These are phyloP conservation scores for Sarocladium oryzae DNA, from an alignment of 2,329 filamentous ascomycete species.

Conservation along the genomic window DNA sequence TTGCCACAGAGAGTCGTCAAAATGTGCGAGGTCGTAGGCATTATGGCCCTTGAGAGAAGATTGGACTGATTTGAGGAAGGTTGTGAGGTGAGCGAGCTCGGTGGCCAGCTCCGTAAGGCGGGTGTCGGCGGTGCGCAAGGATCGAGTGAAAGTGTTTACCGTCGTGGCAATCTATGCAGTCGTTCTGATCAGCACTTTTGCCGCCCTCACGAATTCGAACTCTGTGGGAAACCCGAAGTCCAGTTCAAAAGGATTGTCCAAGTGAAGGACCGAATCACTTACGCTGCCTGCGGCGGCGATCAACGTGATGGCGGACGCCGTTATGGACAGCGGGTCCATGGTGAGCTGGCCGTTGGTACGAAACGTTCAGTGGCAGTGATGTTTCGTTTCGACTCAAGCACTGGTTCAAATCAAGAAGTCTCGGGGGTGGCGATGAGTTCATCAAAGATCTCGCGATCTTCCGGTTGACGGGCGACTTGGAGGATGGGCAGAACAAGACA, in stretches of 20 bases:
- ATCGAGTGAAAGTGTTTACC: background rate
- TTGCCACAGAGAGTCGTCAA: conserved; percentile 18
- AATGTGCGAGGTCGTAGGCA: conserved; percentile 14
- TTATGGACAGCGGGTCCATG: conserved; percentile 7
- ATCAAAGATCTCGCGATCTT: background rate
- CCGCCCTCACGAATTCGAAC: too few relatives aligned
- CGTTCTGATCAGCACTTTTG: background rate
- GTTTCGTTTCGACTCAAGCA: background rate
- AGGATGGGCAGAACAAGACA: background rate
- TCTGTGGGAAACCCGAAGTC: too few relatives aligned
- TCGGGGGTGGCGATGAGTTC: too few relatives aligned
- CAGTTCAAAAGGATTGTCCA: too few relatives aligned
- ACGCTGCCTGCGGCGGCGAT: conserved; percentile 4
- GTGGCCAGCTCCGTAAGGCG: conserved; percentile 14
- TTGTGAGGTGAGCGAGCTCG: conserved; percentile 16
- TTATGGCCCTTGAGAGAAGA: conserved; percentile 16
- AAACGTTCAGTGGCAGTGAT: too few relatives aligned
- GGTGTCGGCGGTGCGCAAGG: conserved; percentile 15
- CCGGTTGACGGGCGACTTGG: background rate
- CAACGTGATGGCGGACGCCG: conserved; percentile 1
- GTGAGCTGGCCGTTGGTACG: background rate
- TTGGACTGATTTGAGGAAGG: conserved; percentile 16
- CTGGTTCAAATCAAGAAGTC: too few relatives aligned
- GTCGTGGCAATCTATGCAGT: background rate
- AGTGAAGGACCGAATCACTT: background rate